phyloP scores from a whole-genome alignment of 352 stramenopile genomes.

The Pythium coloratum region DNA sequence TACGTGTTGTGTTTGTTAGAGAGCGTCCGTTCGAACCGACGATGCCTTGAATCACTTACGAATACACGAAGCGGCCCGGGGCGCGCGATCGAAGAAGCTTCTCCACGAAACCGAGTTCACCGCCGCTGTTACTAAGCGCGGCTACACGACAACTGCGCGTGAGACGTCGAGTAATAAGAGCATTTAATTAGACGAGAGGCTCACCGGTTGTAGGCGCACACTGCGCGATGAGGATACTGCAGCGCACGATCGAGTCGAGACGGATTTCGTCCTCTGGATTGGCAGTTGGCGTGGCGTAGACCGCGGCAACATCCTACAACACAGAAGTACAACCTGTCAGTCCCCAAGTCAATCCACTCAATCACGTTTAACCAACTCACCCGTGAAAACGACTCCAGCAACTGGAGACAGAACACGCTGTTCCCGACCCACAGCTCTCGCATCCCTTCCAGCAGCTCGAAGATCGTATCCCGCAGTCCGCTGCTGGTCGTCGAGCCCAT shows the following conservation, averaged over 20 bases:
- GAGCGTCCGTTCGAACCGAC: background rate
- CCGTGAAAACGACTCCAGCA: constrained; percentile 29
- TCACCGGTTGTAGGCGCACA: constrained; percentile 25
- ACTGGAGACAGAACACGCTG: constrained; percentile 34
- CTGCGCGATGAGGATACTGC: constrained; percentile 32
- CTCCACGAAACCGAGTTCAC: constrained; percentile 21
- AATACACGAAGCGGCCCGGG: constrained; percentile 14
- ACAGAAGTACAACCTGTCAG: constrained; percentile 11
- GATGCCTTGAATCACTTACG: constrained; percentile 9
- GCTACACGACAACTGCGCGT: background rate
- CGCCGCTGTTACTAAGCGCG: background rate
- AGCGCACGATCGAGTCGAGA: constrained; percentile 31
- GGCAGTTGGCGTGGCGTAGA: constrained; percentile 15
- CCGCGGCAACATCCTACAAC: constrained; percentile 28
- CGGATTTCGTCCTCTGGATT: constrained; percentile 18
- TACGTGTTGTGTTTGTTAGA: background rate
- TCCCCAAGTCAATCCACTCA: background rate
- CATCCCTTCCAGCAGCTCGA: constrained; percentile 32
- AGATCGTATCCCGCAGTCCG: constrained; percentile 26
- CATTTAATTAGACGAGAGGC: background rate
- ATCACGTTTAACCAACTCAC: constrained; percentile 16
- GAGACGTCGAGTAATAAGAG: too few species aligned
- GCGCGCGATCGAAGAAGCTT: constrained; percentile 18
- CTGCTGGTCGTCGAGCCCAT: constrained; percentile 27
- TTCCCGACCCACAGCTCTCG: constrained; percentile 34